Evolutionary conservation across 495 filamentous ascomycete species (phyloP), one percentile per base, ranked within the genome.

Genomic region (Corynascus novoguineensis): DNA sequence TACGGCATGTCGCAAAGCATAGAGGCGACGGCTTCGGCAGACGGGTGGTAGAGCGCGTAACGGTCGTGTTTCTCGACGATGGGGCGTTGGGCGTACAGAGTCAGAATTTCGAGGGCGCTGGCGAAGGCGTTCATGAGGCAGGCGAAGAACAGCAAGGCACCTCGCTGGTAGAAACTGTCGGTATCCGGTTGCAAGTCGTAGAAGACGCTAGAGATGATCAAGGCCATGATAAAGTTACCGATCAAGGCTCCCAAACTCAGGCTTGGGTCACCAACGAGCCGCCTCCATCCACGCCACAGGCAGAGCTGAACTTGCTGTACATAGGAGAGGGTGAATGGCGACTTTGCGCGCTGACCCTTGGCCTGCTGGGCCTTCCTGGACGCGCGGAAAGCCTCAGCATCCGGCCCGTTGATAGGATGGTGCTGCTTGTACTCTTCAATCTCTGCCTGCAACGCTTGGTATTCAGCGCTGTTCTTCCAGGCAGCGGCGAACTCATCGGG

Each of bases 41-140:
- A 89, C 0, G 91, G 88, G 66, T 95, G 92, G 63, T 96, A 96
- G 21, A 96, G 75, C n/a, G 92, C 92, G 66, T 95, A 97, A 58
- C 86, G 84, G 51, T 76, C 73, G 63, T 97, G 92, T 65, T 97
- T 97, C 65, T 96, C 91, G 53, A 97, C 90, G 63, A 97, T 95
- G 1, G 87, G 83, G 14, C 91, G 83, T 80, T 96, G 92, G 19
- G 86, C 81, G 68, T 89, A 95, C 5, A 95, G 78, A 6, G 87
- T 91, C 28, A 95, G 72, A 69, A 90, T 90, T 67, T 95, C 90
- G 25, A 95, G 73, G 51, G 84, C 78, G 63, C 82, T 86, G 38
- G 85, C 75, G 60, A 96, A 95, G 25, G 90, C 90, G 68, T 92
- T 95, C 70, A 95, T 79, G 34, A 97, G 76, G 64, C 92, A 84